These are phyloP conservation scores for Austroboletus novae-zelandiae DNA, from an alignment of 1,284 basidiomycete species.

Conservation along the genomic window DNA sequence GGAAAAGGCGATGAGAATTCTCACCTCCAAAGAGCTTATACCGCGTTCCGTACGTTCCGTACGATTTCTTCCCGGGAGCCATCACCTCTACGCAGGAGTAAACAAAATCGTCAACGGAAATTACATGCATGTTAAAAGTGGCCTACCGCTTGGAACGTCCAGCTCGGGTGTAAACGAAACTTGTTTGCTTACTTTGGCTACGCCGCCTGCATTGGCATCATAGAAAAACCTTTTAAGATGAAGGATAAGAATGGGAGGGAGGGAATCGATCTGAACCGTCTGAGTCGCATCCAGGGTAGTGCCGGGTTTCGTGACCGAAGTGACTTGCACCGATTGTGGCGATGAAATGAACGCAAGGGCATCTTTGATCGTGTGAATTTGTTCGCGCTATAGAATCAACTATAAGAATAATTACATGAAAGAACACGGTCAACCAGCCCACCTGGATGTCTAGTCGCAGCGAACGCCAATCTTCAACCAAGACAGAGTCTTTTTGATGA, in stretches of 20 bases:
- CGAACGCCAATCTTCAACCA: constrained; percentile 91
- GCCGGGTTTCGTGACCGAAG: constrained; percentile 53
- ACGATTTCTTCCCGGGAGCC: constrained; percentile 48
- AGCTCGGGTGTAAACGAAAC: constrained; percentile 79
- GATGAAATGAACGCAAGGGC: constrained; percentile 79
- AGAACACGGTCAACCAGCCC: constrained; percentile 11
- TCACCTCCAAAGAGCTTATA: constrained; percentile 89
- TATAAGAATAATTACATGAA: not conserved
- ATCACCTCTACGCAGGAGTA: constrained; percentile 55
- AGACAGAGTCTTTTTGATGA: constrained; percentile 82
- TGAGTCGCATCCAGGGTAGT: constrained; percentile 80
- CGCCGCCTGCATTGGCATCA: constrained; percentile 75
- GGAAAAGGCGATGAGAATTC: constrained; percentile 20
- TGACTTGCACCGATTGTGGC: constrained; percentile 80
- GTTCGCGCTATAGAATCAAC: constrained; percentile 50
- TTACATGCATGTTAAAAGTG: not conserved
- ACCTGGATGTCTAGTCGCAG: constrained; percentile 89
- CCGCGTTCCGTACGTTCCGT: constrained; percentile 44
- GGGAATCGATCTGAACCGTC: constrained; percentile 81
- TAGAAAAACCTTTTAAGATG: constrained; percentile 95
- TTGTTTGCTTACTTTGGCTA: constrained; percentile 84
- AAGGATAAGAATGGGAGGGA: constrained; percentile 85
- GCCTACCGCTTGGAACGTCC: constrained; percentile 68
- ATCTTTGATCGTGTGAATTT: constrained; percentile 79
- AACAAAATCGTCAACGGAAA: not conserved